Evolutionary conservation across 129 eudicot species (phyloP).

Genomic region (Ambrosia artemisiifolia): DNA sequence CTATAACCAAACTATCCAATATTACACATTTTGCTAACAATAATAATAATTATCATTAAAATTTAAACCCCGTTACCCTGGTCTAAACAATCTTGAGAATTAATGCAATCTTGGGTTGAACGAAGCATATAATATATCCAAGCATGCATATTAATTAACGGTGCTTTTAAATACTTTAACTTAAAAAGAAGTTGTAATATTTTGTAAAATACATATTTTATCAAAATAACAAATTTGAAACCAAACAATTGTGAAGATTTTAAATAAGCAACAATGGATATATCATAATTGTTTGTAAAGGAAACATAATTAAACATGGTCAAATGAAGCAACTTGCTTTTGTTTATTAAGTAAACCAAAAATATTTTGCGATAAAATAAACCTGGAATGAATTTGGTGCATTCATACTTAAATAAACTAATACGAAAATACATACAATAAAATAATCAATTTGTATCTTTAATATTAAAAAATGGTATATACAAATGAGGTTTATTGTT

Average conservation of each 20-base stretch:
- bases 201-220: not conserved
- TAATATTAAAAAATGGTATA: no score
- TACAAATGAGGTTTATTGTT: no score
- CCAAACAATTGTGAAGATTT: not conserved
- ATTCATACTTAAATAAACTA: not conserved
- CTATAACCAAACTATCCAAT: no score
- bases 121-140: not conserved
- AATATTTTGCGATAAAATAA: not conserved
- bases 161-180: not conserved
- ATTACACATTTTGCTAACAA: no score
- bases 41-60: no score
- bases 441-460: no score
- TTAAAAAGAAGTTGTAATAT: not conserved
- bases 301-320: conserved; percentile 9
- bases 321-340: conserved; percentile 22
- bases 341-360: conserved; percentile 10
- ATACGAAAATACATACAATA: no score
- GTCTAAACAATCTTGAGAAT: not conserved
- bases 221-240: not conserved
- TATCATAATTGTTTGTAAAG: conserved; percentile 6
- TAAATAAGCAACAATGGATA: not conserved
- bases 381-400: conserved; percentile 9
- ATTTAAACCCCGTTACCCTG: no score
- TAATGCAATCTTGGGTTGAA: not conserved
- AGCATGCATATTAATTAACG: not conserved